A percentile compares a stretch with the other conserved stretches of the same genome.
phyloP scores from a whole-genome alignment of 345 rosid genomes.

The Ceriops decandra region DNA sequence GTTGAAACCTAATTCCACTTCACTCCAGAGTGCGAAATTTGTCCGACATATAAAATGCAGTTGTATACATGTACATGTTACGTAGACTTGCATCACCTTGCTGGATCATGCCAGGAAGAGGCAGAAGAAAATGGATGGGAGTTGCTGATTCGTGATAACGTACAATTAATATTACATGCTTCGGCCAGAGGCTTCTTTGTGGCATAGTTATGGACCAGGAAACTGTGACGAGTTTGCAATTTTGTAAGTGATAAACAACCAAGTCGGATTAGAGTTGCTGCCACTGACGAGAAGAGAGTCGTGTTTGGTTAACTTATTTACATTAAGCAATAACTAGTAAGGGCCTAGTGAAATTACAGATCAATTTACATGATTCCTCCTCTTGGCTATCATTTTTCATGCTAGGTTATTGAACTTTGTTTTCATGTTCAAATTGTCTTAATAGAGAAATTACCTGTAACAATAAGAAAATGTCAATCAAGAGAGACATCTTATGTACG shows the following conservation, averaged over 20 bases:
- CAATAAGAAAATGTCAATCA: not conserved
- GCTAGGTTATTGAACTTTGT: conserved; percentile 16
- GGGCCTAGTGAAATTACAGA: no score
- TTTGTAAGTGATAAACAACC: no score
- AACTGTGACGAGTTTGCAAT: no score
- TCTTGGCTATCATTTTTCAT: not conserved
- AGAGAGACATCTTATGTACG: no score
- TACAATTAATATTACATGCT: not conserved
- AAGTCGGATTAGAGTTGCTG: no score
- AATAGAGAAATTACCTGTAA: conserved; percentile 25
- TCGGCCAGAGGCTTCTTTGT: not conserved
- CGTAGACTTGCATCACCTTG: not conserved
- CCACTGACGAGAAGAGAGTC: no score
- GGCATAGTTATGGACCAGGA: no score
- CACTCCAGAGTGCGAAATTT: not conserved
- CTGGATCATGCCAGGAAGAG: not conserved
- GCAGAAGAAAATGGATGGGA: not conserved
- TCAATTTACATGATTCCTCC: no score
- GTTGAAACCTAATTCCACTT: not conserved
- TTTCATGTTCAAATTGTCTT: no score
- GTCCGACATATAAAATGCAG: not conserved
- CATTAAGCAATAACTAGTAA: no score
- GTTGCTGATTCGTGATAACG: not conserved
- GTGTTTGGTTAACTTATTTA: no score
- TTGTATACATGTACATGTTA: not conserved